phyloP scores from a whole-genome alignment of 352 stramenopile species.

The Phytopythium ostracodes region DNA sequence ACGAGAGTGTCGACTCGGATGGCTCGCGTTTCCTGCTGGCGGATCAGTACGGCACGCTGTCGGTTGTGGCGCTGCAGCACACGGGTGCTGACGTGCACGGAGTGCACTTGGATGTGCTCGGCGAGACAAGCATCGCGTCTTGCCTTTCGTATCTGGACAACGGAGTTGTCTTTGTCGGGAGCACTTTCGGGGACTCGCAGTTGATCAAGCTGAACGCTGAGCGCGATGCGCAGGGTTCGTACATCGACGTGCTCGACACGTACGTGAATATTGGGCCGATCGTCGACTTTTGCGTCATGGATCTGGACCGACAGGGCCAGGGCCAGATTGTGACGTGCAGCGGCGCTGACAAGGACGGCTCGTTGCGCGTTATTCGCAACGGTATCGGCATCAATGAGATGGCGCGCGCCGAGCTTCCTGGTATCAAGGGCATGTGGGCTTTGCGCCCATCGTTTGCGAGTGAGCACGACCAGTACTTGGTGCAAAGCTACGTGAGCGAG shows the following conservation, averaged over 20 bases:
- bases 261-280: conserved; percentile 98
- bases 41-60: conserved; percentile 88
- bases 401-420: conserved; percentile 92
- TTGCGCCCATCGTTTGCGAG: conserved; percentile 84
- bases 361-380: conserved; percentile 96
- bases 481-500: conserved; percentile 96
- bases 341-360: conserved; percentile 94
- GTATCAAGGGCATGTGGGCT: conserved; percentile 98
- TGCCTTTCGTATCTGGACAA: conserved; percentile 93
- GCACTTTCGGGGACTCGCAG: conserved; percentile 93
- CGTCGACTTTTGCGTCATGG: conserved; percentile 97
- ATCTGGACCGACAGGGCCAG: conserved; percentile 92
- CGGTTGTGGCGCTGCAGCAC: conserved; percentile 84
- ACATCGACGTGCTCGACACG: conserved; percentile 94
- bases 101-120: conserved; percentile 92
- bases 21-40: conserved; percentile 86
- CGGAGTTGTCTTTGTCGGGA: conserved; percentile 95
- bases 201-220: conserved; percentile 91
- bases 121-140: conserved; percentile 90
- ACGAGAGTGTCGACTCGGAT: conserved; percentile 85
- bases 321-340: conserved; percentile 96
- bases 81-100: conserved; percentile 66
- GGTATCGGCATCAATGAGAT: conserved; percentile 98
- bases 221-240: conserved; percentile 74
- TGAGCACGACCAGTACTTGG: conserved; percentile 92